These are phyloP conservation scores for Phytophthora melonis DNA, from an alignment of 352 stramenopile genomes.

Conservation along the genomic window DNA sequence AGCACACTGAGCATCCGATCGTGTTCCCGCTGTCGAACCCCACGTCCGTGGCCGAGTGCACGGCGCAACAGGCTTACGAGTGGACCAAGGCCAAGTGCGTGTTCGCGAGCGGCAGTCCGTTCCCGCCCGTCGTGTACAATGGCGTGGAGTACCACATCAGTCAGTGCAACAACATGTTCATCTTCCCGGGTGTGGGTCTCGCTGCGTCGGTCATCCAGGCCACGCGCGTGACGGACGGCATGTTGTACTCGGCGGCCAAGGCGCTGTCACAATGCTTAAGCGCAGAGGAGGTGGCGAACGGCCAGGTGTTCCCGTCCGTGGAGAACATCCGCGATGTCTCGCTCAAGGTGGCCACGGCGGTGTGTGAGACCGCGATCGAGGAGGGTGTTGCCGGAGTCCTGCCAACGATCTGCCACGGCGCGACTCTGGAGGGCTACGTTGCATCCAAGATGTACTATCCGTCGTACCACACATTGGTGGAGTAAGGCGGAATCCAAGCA, in stretches of 20 bases:
- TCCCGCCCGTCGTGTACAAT: slow-evolving; percentile 92
- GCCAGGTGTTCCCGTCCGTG: slow-evolving; percentile 96
- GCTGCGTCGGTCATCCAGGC: slow-evolving; percentile 89
- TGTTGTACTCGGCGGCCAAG: slow-evolving; percentile 96
- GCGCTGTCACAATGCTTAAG: slow-evolving; percentile 93
- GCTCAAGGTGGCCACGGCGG: slow-evolving; percentile 92
- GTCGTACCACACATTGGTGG: slow-evolving; percentile 93
- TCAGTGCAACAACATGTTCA: slow-evolving; percentile 98
- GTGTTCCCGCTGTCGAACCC: slow-evolving; percentile 98
- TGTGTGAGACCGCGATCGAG: slow-evolving; percentile 89
- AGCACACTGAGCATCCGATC: slow-evolving; percentile 91
- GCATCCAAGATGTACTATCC: slow-evolving; percentile 96
- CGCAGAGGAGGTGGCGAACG: slow-evolving; percentile 91
- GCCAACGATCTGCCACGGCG: slow-evolving; percentile 66
- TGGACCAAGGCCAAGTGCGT: slow-evolving; percentile 96
- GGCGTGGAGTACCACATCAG: slow-evolving; percentile 82
- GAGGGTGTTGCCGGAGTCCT: slow-evolving; percentile 87
- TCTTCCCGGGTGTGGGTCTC: slow-evolving; percentile 97
- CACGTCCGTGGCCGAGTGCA: slow-evolving; percentile 97
- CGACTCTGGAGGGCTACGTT: slow-evolving; percentile 91
- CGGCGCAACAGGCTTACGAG: slow-evolving; percentile 95
- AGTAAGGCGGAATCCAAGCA: slow-evolving; percentile 47
- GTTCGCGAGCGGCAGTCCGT: slow-evolving; percentile 96
- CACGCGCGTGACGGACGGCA: slow-evolving; percentile 91
- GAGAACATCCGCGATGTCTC: slow-evolving; percentile 94